Base-by-base conservation (phyloP, 306 rosid genomes). In the Prunus campanulata region DNA sequence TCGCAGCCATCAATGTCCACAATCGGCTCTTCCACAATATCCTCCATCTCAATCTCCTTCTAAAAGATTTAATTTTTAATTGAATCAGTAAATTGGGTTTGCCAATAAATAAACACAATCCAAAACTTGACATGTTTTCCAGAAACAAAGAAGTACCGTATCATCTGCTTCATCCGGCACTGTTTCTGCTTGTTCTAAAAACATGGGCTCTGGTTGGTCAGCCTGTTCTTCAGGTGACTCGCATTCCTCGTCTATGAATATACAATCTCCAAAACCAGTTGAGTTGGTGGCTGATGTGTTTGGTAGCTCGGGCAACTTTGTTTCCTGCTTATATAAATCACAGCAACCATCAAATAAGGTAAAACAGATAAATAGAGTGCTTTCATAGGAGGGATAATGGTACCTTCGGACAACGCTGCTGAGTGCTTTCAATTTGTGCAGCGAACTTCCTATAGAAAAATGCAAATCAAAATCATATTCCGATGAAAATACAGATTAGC, bases 31-130 rank as follows among this genome's bases (percentile, higher is more conserved):
- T 88, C 97, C 63, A 30, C 78, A 55, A 92, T 87, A 64, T 96
- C 99, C 79, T 92, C 96, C 99, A 96, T 96, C 81, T 96, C 98
- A 81, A 96, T 89, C 72, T 96, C 99, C 84, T 87, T 86, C 93
- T 88, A 76, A 29, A 55, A 86, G 8, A 61, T 47, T 10, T 2
- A 61, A 27, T 3, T 65, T 20, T 30, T 12, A 66, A 22, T 25
- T 11, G 24, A 35, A 20, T 50, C 8, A 59, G 55, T 56, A 80
- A 79, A 57, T 78, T 32, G 55, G 6, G 48, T 32, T 47, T 32
- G 3, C 75, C 56, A 75, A 20, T 55, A 65, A 46, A 44, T 44
- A 55, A 39, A 65, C 8, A 16, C 14, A 47, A 18, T 57, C 20
- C 3, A 47, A 22, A 60, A 6, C 60, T 61, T 29, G 16, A 61